Evolutionary conservation across 2,329 filamentous ascomycete genomes (phyloP).

Genomic region (Botrytis porri): DNA sequence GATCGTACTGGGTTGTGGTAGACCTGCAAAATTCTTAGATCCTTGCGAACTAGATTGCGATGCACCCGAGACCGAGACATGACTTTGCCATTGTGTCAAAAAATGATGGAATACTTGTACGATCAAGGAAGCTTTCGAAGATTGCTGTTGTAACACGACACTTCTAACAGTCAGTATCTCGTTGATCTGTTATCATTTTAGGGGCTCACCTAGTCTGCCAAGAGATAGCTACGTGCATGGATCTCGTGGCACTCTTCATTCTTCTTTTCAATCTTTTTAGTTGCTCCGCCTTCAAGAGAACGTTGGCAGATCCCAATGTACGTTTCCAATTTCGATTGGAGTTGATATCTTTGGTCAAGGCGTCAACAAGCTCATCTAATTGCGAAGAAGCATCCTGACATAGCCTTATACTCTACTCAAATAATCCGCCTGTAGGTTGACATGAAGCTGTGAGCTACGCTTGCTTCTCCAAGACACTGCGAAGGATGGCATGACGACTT

Average conservation of each 20-base stretch:
- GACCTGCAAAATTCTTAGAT: not conserved
- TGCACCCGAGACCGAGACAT: not conserved
- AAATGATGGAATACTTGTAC: not conserved
- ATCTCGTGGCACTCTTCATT: constrained; percentile 19
- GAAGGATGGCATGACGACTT: constrained; percentile 15
- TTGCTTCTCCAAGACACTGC: constrained; percentile 18
- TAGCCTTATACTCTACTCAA: constrained; percentile 18
- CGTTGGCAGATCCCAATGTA: constrained; percentile 18
- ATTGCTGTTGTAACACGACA: not conserved
- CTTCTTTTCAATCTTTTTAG: constrained; percentile 20
- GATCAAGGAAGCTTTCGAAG: too few species aligned
- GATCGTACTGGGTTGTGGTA: not conserved
- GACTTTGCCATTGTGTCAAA: not conserved
- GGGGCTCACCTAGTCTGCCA: constrained; percentile 24
- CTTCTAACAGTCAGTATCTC: not conserved
- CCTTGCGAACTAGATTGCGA: not conserved
- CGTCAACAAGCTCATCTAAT: constrained; percentile 12
- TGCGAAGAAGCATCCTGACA: constrained; percentile 18
- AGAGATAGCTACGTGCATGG: constrained; percentile 18
- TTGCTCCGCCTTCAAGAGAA: constrained; percentile 21
- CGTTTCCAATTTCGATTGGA: constrained; percentile 19
- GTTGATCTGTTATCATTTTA: too few species aligned
- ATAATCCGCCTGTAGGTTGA: not conserved
- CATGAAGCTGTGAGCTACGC: not conserved
- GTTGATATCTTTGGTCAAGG: constrained; percentile 12